Evolutionary conservation across 2,329 filamentous ascomycete genomes (phyloP), one percentile per base, ranked within the genome.

Genomic region (Uncinocarpus reesii): DNA sequence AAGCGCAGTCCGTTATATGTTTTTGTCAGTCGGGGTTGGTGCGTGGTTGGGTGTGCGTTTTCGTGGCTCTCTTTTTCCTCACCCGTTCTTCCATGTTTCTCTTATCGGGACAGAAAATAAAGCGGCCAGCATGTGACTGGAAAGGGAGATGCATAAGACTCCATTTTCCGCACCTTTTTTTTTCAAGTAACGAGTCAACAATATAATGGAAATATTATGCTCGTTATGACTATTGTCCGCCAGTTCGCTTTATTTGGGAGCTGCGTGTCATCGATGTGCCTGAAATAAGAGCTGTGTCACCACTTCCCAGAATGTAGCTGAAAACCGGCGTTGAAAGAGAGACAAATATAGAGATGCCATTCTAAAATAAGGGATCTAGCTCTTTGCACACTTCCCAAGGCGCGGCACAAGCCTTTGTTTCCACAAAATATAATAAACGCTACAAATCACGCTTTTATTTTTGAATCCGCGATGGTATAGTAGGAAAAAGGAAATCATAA

Each of bases 41-140:
- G 40, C 23, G 41, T 38, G 47, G 47, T 32, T 41, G 47, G 47
- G 35, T 48, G 42, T 48, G 51, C 45, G 47, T 50, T 52, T 43
- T 52, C 43, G 45, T 52, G 46, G 42, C 47, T 48, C 44, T 47
- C 38, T 49, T 52, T 41, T 47, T 50, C 37, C 31, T 8, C 34
- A n/a, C 23, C 24, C 32, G 18, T 40, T 45, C 41, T 40, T 49
- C 31, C 28, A 38, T 29, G 23, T 45, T 35, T 32, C 18, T 45
- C 32, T 38, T 49, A 42, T 32, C 20, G 35, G 37, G 46, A 48
- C 40, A 43, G 16, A 26, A 48, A 42, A 41, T 42, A 43, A 42
- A 48, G 37, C 21, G 37, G 35, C 45, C 45, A 21, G 18, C 36
- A 41, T 47, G 35, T 40, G 43, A 37, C 41, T 32, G 35, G 45